phyloP scores from a whole-genome alignment of 2,329 filamentous ascomycete genomes.

The Onygena corvina region DNA sequence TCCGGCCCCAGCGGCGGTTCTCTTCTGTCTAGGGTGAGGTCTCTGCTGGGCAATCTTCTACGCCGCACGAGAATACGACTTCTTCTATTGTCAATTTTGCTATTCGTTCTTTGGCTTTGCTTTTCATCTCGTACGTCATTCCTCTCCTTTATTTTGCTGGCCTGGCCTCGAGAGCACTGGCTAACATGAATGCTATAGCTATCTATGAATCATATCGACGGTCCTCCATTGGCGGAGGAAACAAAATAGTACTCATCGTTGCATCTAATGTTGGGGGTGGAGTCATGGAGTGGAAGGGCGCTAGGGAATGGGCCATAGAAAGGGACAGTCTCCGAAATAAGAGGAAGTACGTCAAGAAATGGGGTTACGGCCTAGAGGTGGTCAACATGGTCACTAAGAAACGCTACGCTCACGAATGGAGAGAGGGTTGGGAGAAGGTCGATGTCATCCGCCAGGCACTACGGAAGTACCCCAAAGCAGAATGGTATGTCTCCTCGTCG shows the following conservation, averaged over 20 bases:
- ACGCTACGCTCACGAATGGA: constrained; percentile 95
- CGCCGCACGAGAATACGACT: constrained; percentile 55
- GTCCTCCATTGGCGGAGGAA: constrained; percentile 65
- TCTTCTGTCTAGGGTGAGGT: constrained; percentile 24
- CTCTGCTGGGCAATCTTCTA: constrained; percentile 40
- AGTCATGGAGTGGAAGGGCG: constrained; percentile 98
- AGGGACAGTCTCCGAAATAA: constrained; percentile 94
- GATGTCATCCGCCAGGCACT: constrained; percentile 81
- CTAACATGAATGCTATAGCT: constrained; percentile 34
- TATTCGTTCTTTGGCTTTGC: constrained; percentile 53
- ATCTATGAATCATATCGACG: constrained; percentile 54
- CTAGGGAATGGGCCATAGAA: constrained; percentile 95
- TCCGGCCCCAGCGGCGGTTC: constrained; percentile 28
- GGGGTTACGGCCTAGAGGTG: constrained; percentile 93
- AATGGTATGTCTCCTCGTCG: constrained; percentile 56
- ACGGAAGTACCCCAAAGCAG: constrained; percentile 85
- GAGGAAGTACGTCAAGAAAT: constrained; percentile 68
- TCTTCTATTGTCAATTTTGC: constrained; percentile 46
- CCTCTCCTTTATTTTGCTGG: not conserved
- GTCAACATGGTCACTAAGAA: constrained; percentile 99
- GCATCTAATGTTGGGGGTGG: constrained; percentile 90
- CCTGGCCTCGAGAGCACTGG: constrained; percentile 8
- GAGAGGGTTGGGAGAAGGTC: constrained; percentile 98
- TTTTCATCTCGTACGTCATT: constrained; percentile 58
- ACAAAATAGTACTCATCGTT: constrained; percentile 85